Conservation (phyloP, 2,329 filamentous ascomycete species). For the Neocatenulostroma microsporum region DNA sequence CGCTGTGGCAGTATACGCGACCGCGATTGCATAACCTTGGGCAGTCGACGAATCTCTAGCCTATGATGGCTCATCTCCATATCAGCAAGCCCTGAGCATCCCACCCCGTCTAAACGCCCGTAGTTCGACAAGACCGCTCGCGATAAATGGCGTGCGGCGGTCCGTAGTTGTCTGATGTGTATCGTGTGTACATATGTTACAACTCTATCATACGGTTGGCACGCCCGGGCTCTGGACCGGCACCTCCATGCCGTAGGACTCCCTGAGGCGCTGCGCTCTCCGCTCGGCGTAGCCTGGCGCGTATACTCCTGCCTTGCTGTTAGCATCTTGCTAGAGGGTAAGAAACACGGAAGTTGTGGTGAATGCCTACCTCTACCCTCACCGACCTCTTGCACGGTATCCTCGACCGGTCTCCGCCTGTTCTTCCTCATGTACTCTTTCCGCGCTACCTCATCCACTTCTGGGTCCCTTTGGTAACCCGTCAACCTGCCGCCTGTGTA, state of each 20-base stretch:
- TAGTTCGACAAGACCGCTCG: too few species aligned
- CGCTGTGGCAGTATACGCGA: too few species aligned
- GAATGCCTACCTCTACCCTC: slow-evolving; percentile 68
- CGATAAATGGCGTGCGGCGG: too few species aligned
- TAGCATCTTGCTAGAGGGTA: background rate
- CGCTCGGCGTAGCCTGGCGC: slow-evolving; percentile 78
- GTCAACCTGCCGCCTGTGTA: slow-evolving; percentile 58
- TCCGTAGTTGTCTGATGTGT: too few species aligned
- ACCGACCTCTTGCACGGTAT: slow-evolving; percentile 73
- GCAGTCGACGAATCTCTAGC: too few species aligned
- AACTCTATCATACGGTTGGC: slow-evolving; percentile 6
- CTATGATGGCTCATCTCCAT: too few species aligned
- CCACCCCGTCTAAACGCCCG: too few species aligned
- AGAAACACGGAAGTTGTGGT: background rate
- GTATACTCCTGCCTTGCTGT: slow-evolving; percentile 56
- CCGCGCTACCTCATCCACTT: slow-evolving; percentile 65
- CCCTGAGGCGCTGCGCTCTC: slow-evolving; percentile 70
- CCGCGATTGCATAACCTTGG: too few species aligned
- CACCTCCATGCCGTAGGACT: slow-evolving; percentile 82
- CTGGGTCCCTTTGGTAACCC: slow-evolving; percentile 47
- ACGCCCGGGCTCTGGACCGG: slow-evolving; percentile 10
- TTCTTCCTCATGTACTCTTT: slow-evolving; percentile 68
- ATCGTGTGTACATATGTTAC: slow-evolving; percentile 5
- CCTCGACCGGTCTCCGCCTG: slow-evolving; percentile 64
- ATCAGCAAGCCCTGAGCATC: too few species aligned